Evolutionary conservation across 352 stramenopile species (phyloP).

Genomic region (Globisporangium nagaii): DNA sequence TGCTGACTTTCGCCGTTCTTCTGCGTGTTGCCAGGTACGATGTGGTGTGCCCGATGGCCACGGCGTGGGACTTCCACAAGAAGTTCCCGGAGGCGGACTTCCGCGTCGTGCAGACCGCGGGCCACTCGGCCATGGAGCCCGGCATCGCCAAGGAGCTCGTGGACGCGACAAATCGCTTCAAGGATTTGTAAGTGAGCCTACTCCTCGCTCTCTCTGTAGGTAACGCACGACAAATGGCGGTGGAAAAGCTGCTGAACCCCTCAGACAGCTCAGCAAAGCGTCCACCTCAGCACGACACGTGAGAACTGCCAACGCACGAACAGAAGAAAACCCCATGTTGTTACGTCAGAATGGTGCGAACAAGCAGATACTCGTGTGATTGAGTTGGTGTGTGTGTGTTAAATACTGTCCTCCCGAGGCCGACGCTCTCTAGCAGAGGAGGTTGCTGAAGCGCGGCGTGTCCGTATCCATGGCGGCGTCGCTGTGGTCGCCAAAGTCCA

Average conservation of each 20-base stretch:
- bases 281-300: too few relatives aligned
- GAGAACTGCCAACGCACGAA: too few relatives aligned
- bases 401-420: too few relatives aligned
- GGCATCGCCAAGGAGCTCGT: conserved; percentile 71
- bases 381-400: too few relatives aligned
- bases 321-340: too few relatives aligned
- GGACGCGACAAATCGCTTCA: conserved; percentile 67
- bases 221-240: too few relatives aligned
- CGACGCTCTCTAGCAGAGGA: conserved; percentile 11
- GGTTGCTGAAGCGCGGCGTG: background rate
- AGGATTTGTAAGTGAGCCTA: conserved; percentile 16
- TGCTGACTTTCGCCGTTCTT: background rate
- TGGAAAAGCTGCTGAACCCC: too few relatives aligned
- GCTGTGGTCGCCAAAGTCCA: background rate
- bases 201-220: too few relatives aligned
- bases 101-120: conserved; percentile 64
- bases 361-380: too few relatives aligned
- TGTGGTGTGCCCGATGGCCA: conserved; percentile 85
- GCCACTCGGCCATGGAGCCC: conserved; percentile 71
- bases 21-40: conserved; percentile 55
- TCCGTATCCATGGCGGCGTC: background rate
- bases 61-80: conserved; percentile 86
- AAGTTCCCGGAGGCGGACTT: conserved; percentile 65
- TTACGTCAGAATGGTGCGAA: conserved; percentile 4
- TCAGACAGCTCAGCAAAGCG: too few relatives aligned